Base-by-base conservation (phyloP, 108 stramenopile genomes). In the Skeletonema grethae region DNA sequence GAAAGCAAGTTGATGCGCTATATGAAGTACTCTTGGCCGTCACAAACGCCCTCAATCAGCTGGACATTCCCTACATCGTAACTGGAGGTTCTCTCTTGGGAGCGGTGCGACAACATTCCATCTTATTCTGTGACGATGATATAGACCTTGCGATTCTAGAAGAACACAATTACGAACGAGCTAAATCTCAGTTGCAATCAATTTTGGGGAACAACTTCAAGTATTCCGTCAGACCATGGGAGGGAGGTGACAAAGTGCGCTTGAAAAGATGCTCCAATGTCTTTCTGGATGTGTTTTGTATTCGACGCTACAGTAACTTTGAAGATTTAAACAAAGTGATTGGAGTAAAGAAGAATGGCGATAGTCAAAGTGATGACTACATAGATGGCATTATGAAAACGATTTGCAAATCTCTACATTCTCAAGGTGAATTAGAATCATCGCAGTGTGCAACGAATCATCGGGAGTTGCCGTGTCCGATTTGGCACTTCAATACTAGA, bases 71-170 rank as follows among this genome's bases (percentile, higher is more conserved):
- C 15, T 88, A 76, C 50, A 87, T 89, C 62, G 70, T 92, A 0
- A 89, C 87, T 0, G 90, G 87, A 11, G 90, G 90, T n/a, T 84
- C 85, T 2, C 61, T 89, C 24, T 61, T 92, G 39, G 90, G 90
- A 31, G 87, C 87, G 12, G 79, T 89, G 22, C 88, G 90, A 10
- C 88, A 89, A 38, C 87, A 88, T 65, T 82, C 80, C 12, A 85
- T 92, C 57, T 64, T 92, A 31, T 92, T 92, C 69, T 88, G 87
- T 64, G 90, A 92, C 64, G 90, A 92, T 65, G 90, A 92, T 69
- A 81, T 92, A 29, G 90, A 92, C 63, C 67, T 92, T 69, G 83
- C 90, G 34, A 87, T 92, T 45, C 63, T 90, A 48, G 85, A 86
- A 8, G 28, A 65, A 11, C 9, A 30, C 31, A 67, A 53, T 10